Base-by-base conservation (phyloP, 306 rosid genomes). In the Vicia villosa region DNA sequence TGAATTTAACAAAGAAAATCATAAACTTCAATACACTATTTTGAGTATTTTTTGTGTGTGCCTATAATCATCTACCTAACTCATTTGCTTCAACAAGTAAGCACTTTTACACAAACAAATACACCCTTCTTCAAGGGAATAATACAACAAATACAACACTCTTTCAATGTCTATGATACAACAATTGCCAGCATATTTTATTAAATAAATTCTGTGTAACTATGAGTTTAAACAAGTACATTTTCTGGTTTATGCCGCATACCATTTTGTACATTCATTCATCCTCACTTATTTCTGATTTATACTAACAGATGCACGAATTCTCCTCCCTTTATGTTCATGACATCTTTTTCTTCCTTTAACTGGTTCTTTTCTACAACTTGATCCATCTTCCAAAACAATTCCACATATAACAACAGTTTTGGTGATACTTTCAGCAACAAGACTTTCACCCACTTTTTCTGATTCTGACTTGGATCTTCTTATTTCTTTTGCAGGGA, bases 321-420 rank as follows among this genome's bases (percentile, higher is more conserved):
- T 81, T 81, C 88, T 85, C 79, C 20, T 81, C 41, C 97, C 98
- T 85, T 93, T 88, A 66, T 92, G 96, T 15, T 83, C 86, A 52
- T 21, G 75, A 61, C 98, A 92, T 55, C 98, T 81, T 86, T 88
- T 86, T 69, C 90, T 83, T 77, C 91, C 91, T 80, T 71, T 57
- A 50, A 72, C 74, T 1, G 98, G 87, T 62, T 65, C 70, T 8
- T 34, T 81, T 41, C 69, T 79, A 74, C 96, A 92, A 51, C 85
- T 74, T 21, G 89, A 80, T 66, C 91, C 89, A 86, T 86, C 88
- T 30, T 61, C 17, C 77, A 80, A 74, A 66, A 81, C 55, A 77
- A 87, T 69, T 70, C 95, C 96, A 79, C 98, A 89, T 45, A 57
- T 82, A 56, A 73, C 70, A 56, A 73, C 70, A 34, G 69, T 13